phyloP scores from a whole-genome alignment of 1,284 basidiomycete species.

The Ustilago tritici region DNA sequence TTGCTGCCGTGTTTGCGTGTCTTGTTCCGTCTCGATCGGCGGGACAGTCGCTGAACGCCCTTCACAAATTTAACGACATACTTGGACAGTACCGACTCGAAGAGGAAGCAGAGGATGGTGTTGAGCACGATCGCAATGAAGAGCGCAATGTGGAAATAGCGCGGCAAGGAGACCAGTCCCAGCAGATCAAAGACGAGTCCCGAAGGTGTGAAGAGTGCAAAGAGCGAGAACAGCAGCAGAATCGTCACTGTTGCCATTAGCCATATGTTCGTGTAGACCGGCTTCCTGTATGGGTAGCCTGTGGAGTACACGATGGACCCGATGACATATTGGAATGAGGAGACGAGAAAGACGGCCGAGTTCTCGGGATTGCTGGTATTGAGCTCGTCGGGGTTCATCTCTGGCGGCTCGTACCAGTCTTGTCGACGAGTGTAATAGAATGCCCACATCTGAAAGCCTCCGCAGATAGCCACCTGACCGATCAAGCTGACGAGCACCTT shows the following conservation, averaged over 20 bases:
- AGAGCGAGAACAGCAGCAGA: slow-evolving; percentile 56
- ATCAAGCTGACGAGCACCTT: slow-evolving; percentile 94
- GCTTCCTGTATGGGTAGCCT: slow-evolving; percentile 92
- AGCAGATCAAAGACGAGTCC: slow-evolving; percentile 77
- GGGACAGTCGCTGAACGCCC: slow-evolving; percentile 37
- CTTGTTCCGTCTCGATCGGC: slow-evolving; percentile 16
- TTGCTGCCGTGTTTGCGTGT: slow-evolving; percentile 42
- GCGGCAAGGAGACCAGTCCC: slow-evolving; percentile 82
- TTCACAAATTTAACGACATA: slow-evolving; percentile 53
- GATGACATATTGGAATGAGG: slow-evolving; percentile 97
- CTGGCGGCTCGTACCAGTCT: slow-evolving; percentile 80
- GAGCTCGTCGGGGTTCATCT: slow-evolving; percentile 79
- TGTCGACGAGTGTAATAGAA: slow-evolving; percentile 90
- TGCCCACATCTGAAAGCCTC: slow-evolving; percentile 84
- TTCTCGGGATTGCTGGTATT: slow-evolving; percentile 95
- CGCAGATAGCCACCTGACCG: slow-evolving; percentile 91
- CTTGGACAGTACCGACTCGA: slow-evolving; percentile 73
- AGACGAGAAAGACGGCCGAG: slow-evolving; percentile 89
- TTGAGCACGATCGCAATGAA: slow-evolving; percentile 81
- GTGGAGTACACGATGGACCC: slow-evolving; percentile 97
- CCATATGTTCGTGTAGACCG: slow-evolving; percentile 86
- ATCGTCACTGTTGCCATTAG: slow-evolving; percentile 58
- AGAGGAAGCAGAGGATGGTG: slow-evolving; percentile 79
- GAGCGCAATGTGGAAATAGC: slow-evolving; percentile 78
- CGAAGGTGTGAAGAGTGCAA: slow-evolving; percentile 73